These are phyloP conservation scores for Penicillium sp. DNA, from an alignment of 2,329 filamentous ascomycete genomes.

Conservation along the genomic window DNA sequence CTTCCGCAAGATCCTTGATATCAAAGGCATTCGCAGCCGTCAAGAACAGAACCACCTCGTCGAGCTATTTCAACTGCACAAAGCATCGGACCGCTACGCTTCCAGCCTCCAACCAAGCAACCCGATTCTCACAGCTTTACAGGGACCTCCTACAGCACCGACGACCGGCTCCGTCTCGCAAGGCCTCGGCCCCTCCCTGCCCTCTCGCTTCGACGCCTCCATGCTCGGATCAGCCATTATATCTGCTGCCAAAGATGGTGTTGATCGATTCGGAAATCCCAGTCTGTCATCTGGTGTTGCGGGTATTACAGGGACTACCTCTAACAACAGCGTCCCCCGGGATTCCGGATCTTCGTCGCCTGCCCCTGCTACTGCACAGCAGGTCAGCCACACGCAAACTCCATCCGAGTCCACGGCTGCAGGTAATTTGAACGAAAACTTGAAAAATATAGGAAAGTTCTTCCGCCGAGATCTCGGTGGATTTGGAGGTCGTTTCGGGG, in stretches of 20 bases:
- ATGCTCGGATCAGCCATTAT: constrained; percentile 84
- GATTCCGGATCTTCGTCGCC: constrained; percentile 27
- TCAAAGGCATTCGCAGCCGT: constrained; percentile 83
- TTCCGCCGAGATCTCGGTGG: constrained; percentile 83
- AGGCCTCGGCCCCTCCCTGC: constrained; percentile 48
- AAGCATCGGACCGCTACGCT: constrained; percentile 63
- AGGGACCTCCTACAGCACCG: constrained; percentile 27
- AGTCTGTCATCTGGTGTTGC: constrained; percentile 39
- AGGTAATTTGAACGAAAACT: constrained; percentile 82
- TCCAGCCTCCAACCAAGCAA: constrained; percentile 66
- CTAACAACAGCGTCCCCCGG: constrained; percentile 29
- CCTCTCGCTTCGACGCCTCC: constrained; percentile 72
- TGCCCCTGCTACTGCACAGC: constrained; percentile 18
- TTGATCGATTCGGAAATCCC: constrained; percentile 70
- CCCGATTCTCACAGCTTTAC: constrained; percentile 67
- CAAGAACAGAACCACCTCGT: constrained; percentile 77
- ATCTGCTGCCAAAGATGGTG: constrained; percentile 80
- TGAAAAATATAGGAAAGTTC: constrained; percentile 95
- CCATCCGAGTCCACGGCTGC: constrained; percentile 45
- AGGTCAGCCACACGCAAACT: constrained; percentile 18
- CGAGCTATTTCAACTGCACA: constrained; percentile 87
- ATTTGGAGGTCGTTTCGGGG: constrained; percentile 69
- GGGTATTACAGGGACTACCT: constrained; percentile 24
- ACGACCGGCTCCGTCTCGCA: constrained; percentile 43
- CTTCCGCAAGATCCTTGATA: constrained; percentile 91